Base-by-base conservation (phyloP, 2,329 filamentous ascomycete species). In the Scytalidium lignicola region DNA sequence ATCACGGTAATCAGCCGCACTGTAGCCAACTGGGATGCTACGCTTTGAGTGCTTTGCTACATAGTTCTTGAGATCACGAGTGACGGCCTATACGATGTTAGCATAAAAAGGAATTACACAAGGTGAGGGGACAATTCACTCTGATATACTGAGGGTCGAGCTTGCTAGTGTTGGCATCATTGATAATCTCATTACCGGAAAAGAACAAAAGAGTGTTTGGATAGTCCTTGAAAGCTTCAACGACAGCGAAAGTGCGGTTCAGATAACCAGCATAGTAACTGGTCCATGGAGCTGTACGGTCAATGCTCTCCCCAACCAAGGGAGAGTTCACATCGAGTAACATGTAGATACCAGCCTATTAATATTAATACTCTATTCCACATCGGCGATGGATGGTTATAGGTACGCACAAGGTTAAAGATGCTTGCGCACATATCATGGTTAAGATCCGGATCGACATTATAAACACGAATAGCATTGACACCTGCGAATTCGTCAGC, bases 61-160 rank as follows among this genome's bases (percentile, higher is more conserved):
- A 74, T 91, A 91, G 65, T 83, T 85, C 75, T 88, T 90, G 66
- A 91, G 75, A 68, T 91, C 87, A 62, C 87, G 84, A 43, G 85
- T 90, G 55, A 89, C 80, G 54, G 87, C 87, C 68, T 80, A 74
- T 62, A 74, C 68, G 22, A 29, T 41, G 48, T 61, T 51, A 61
- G 53, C 20, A 41, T 43, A 40, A 12, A 13, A 19, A 22, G 10
- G 15, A 29, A 21, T 12, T 22, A 8, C 20, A 13, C 8, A 10
- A 10, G n/a, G 8, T 4, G 15, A 37, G 15, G n/a, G 15, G 13
- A 10, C 8, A 15, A 56, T 59, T 52, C 47, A 64, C 64, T 51
- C 82, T 77, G 57, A 85, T 74, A 66, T 88, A 91, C n/a, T 82
- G 84, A 26, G 82, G 85, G 28, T 80, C 82, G 47, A 67, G 68